Evolutionary conservation across 305 asterid species (phyloP), one percentile per base, ranked within the genome.

Genomic region (Lippia alba): DNA sequence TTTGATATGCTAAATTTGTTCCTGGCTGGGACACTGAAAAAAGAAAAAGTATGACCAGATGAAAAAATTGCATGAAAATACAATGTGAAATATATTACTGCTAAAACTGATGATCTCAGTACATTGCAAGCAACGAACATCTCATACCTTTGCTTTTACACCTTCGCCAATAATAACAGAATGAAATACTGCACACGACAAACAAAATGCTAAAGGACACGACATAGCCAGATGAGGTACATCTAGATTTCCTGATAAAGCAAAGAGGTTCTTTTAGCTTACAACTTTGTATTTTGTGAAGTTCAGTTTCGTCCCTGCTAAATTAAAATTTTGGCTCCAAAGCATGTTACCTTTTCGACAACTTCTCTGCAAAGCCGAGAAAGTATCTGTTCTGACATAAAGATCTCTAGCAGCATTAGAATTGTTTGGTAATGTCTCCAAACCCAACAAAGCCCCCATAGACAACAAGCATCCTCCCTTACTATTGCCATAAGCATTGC

Each of bases 381-480:
- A n/a, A 40, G 72, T 36, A 55, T 74, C 60, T 12, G 15, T 32
- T 74, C 44, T 74, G 17, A 74, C 19, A 54, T 55, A 55, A 63
- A 75, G 71, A 56, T 56, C 61, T 50, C 19, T 20, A 7, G 56
- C 67, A 41, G 36, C 17, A 24, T 24, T 24, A 33, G 18, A 44
- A 53, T 2, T 61, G 58, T 15, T 24, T 3, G 40, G 1, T 3
- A 58, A 4, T 12, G 24, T 61, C 64, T 46, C 56, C 68, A 80
- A 54, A 65, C 72, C 33, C 55, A n/a, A 4, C 55, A 80, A 3
- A 11, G 69, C 62, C 51, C 14, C 70, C 7, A n/a, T 45, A 73
- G 56, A 80, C 8, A 76, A 56, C 11, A 69, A 64, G 44, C 81
- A 80, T 3, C 48, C 33, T 19, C 74, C 72, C 11, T 34, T 32